A percentile compares a stretch with the other conserved stretches of the same genome.
Evolutionary conservation across 2,329 filamentous ascomycete genomes (phyloP).

Genomic region (Periconia sp.): DNA sequence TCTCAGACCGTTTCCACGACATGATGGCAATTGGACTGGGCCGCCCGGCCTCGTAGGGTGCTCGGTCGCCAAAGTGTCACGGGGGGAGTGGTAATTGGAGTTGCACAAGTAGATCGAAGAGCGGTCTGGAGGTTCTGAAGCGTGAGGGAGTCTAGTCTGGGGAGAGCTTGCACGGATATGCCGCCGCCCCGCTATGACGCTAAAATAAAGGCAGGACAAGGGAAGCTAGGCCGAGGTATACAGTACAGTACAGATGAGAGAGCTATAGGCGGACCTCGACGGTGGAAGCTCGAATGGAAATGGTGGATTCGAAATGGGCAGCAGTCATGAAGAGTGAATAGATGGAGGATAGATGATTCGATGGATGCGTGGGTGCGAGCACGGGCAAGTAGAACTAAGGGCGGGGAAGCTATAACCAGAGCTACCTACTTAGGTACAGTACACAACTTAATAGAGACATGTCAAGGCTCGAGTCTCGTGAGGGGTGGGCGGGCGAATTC

Average conservation of each 20-base stretch:
- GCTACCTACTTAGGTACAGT: too few relatives aligned
- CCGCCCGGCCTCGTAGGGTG: constrained; percentile 34
- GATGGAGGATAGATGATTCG: too few relatives aligned
- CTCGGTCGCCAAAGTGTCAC: constrained; percentile 35
- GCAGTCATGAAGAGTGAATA: neutral
- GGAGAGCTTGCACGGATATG: constrained; percentile 10
- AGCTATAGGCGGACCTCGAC: neutral
- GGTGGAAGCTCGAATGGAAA: neutral
- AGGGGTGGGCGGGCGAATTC: neutral
- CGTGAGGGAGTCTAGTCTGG: constrained; percentile 2
- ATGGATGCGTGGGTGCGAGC: neutral
- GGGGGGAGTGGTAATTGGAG: neutral
- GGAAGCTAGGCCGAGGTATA: constrained; percentile 31
- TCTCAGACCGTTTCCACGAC: constrained; percentile 91
- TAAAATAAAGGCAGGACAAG: constrained; percentile 15
- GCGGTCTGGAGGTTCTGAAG: constrained; percentile 6
- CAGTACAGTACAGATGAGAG: neutral
- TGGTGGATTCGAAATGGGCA: neutral
- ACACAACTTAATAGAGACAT: too few relatives aligned
- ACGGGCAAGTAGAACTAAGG: neutral
- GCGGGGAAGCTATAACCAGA: neutral
- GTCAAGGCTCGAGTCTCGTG: too few relatives aligned
- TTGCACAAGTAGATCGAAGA: constrained; percentile 2
- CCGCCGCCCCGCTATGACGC: constrained; percentile 39
- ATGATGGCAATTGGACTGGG: constrained; percentile 57